phyloP scores from a whole-genome alignment of 2,329 filamentous ascomycete species.

The Aciculosporium take region DNA sequence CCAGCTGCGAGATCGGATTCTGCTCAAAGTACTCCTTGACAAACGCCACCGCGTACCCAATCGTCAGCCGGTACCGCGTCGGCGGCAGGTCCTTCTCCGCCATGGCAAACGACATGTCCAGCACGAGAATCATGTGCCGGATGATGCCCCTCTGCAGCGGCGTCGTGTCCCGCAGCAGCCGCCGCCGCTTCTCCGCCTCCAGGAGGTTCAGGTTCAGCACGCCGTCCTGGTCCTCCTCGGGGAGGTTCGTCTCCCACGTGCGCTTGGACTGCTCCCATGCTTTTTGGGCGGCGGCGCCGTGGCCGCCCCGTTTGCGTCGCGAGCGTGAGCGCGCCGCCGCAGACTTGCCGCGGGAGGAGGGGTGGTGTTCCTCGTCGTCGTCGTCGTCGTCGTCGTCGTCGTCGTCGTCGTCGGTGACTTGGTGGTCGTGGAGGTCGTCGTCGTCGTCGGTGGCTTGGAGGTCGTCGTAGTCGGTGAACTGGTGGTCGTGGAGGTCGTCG shows the following conservation, averaged over 20 bases:
- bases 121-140: slow-evolving; percentile 78
- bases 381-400: background rate
- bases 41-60: slow-evolving; percentile 76
- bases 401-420: slow-evolving; percentile 25
- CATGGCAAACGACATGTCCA: slow-evolving; percentile 93
- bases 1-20: slow-evolving; percentile 93
- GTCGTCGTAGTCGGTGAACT: slow-evolving; percentile 25
- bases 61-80: slow-evolving; percentile 66
- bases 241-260: slow-evolving; percentile 57
- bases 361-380: too few relatives aligned
- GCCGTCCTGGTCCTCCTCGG: slow-evolving; percentile 59
- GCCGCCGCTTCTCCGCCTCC: slow-evolving; percentile 67
- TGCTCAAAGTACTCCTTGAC: slow-evolving; percentile 94
- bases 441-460: slow-evolving; percentile 47
- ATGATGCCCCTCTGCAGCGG: slow-evolving; percentile 94
- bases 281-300: too few relatives aligned
- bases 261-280: slow-evolving; percentile 54
- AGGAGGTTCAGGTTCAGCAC: slow-evolving; percentile 63
- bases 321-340: too few relatives aligned
- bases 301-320: slow-evolving; percentile 29
- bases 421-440: slow-evolving; percentile 44
- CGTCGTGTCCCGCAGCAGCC: slow-evolving; percentile 82
- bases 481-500: too few relatives aligned
- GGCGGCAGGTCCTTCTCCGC: slow-evolving; percentile 86
- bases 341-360: slow-evolving; percentile 14